A percentile compares a stretch with the other conserved stretches of the same genome.
Conservation (phyloP, 2,329 filamentous ascomycete genomes). For the Aspergillus aculeatus region DNA sequence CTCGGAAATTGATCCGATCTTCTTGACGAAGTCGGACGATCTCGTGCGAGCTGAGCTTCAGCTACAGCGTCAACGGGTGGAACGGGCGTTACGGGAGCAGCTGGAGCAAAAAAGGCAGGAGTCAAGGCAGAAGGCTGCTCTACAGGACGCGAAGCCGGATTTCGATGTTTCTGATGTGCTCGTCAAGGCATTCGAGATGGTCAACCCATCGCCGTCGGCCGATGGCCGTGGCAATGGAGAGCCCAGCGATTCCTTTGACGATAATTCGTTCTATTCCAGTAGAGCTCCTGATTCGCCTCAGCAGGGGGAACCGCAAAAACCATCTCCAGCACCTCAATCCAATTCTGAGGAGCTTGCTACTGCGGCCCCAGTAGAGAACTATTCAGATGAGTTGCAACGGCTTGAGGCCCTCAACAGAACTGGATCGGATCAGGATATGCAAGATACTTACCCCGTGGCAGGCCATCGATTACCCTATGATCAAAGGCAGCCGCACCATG, state of each 20-base stretch:
- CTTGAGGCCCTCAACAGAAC: conserved; percentile 38
- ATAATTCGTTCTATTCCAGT: conserved; percentile 95
- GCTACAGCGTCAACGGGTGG: conserved; percentile 76
- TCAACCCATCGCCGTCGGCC: conserved; percentile 65
- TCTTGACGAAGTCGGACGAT: conserved; percentile 82
- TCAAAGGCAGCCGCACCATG: conserved; percentile 30
- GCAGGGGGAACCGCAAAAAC: conserved; percentile 36
- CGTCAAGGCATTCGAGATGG: conserved; percentile 67
- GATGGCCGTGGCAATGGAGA: conserved; percentile 56
- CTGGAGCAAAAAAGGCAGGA: conserved; percentile 62
- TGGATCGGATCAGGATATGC: conserved; percentile 40
- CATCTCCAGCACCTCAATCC: conserved; percentile 30
- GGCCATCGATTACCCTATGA: conserved; percentile 32
- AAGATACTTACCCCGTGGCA: conserved; percentile 41
- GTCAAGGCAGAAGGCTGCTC: conserved; percentile 49
- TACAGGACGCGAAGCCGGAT: conserved; percentile 58
- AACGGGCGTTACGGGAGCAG: conserved; percentile 74
- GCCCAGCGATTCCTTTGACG: conserved; percentile 80
- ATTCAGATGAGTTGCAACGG: conserved; percentile 37
- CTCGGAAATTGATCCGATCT: conserved; percentile 75
- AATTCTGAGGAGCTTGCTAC: conserved; percentile 33
- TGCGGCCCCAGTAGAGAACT: conserved; percentile 35
- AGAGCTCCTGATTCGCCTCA: conserved; percentile 74
- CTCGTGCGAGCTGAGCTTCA: conserved; percentile 78
- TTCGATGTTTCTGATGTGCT: conserved; percentile 73